Base-by-base conservation (phyloP, 768 basidiomycete genomes). In the Naganishia randhawae region DNA sequence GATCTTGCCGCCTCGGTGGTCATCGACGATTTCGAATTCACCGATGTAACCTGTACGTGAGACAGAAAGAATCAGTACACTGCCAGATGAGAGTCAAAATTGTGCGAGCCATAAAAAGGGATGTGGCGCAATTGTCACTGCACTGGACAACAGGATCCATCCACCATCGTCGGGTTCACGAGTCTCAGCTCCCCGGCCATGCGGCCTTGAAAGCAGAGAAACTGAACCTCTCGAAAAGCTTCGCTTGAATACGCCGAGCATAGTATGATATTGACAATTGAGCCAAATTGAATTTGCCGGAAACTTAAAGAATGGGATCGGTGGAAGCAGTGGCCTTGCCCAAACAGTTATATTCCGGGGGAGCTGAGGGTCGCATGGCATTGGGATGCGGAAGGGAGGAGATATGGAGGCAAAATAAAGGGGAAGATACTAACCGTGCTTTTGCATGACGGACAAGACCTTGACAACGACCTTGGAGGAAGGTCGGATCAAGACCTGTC, bases 401-500 rank as follows among this genome's bases (percentile, higher is more conserved):
- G 29, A 31, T 42, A 54, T 31, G 16, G 25, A 17, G 22, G 50
- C 17, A 62, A 68, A 71, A 66, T 32, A 69, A 55, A 67, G 41
- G 32, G 57, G 14, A 33, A 39, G 22, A 29, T 37, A 52, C 51
- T 84, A 74, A 90, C 95, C 96, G 83, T 98, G 95, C 73, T 94
- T 90, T 83, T 99, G 96, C 92, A 98, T 97, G 78, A 98, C 96
- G 73, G 87, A 89, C 74, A 99, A 84, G 83, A 97, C 96, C 82
- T 96, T 96, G 74, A 99, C 89, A 72, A 97, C 87, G 81, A 99
- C 96, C 84, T 99, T 99, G 73, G 92, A 95, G 4, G 90, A 92
- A 66, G 96, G 96, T 61, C 95, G 88, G 82, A 99, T 87, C 76
- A 99, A 89, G 71, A 99, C 96, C 84, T 99, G 96, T 77, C 96